Conservation (phyloP, 179 eudicot genomes). For the Nepenthes alata region DNA sequence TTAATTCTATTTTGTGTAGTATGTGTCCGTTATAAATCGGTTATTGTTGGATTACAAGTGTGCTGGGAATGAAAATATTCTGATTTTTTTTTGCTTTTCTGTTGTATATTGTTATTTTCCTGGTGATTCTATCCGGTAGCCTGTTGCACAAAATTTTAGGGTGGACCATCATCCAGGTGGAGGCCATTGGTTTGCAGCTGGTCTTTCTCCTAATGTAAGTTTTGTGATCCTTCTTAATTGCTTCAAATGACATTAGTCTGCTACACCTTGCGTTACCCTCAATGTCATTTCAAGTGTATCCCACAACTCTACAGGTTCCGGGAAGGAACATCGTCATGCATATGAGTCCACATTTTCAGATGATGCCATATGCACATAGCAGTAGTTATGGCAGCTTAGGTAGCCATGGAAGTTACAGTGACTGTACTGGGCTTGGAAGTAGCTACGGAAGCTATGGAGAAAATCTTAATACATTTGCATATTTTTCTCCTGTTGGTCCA, state of each 20-base stretch:
- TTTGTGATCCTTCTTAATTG: conserved; percentile 5
- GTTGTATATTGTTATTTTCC: background rate
- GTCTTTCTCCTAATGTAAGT: conserved; percentile 97
- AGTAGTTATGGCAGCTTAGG: conserved; percentile 94
- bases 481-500: conserved; percentile 80
- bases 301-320: conserved; percentile 38
- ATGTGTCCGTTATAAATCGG: background rate
- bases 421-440: conserved; percentile 61
- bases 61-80: background rate
- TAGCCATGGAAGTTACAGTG: conserved; percentile 89
- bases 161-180: conserved; percentile 99
- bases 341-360: conserved; percentile 54
- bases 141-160: conserved; percentile 61
- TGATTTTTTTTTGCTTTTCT: background rate
- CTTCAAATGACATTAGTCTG: background rate
- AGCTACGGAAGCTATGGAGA: conserved; percentile 97
- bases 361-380: conserved; percentile 52
- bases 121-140: conserved; percentile 25
- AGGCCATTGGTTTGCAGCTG: conserved; percentile 99
- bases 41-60: background rate
- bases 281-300: background rate
- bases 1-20: background rate
- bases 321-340: conserved; percentile 48
- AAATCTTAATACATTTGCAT: conserved; percentile 48
- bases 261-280: conserved; percentile 6